Percentiles rank a stretch among this genome's conserved stretches.
Conservation (phyloP, 495 filamentous ascomycete genomes). For the Hypoxylon trugodes region DNA sequence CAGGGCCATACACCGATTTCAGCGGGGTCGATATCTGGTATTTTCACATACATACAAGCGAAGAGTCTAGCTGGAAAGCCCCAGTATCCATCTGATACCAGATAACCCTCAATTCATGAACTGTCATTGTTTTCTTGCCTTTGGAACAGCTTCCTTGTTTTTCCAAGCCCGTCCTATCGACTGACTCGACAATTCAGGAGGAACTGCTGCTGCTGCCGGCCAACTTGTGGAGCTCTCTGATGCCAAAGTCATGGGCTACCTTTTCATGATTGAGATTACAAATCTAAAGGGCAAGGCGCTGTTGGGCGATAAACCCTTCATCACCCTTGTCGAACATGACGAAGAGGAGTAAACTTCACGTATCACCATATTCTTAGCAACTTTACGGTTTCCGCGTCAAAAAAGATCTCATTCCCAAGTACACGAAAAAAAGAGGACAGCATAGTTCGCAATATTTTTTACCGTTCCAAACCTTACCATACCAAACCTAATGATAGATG, state of each 20-base stretch:
- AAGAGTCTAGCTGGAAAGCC: no score
- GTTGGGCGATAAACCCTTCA: conserved; percentile 79
- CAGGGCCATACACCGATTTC: no score
- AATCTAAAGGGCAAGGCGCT: conserved; percentile 92
- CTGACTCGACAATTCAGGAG: conserved; percentile 64
- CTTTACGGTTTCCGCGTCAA: conserved; percentile 17
- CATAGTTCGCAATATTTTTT: conserved; percentile 19
- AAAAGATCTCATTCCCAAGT: conserved; percentile 17
- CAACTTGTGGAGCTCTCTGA: conserved; percentile 84
- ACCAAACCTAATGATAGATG: conserved; percentile 39
- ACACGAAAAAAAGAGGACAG: conserved; percentile 29
- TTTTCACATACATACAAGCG: no score
- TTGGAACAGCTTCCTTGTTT: conserved; percentile 9
- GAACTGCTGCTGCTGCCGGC: conserved; percentile 88
- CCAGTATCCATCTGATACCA: conserved; percentile 1
- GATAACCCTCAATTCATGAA: conserved; percentile 7
- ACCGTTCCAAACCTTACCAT: conserved; percentile 28
- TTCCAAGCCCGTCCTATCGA: conserved; percentile 14
- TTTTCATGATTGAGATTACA: conserved; percentile 96
- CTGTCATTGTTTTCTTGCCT: no score
- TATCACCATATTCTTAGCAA: conserved; percentile 4
- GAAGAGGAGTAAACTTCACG: conserved; percentile 41
- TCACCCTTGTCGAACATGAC: conserved; percentile 74
- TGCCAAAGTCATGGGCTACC: conserved; percentile 83
- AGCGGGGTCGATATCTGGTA: no score